Evolutionary conservation across 352 stramenopile species (phyloP), one percentile per base, ranked within the genome.

Genomic region (Phytopythium ostracodes): DNA sequence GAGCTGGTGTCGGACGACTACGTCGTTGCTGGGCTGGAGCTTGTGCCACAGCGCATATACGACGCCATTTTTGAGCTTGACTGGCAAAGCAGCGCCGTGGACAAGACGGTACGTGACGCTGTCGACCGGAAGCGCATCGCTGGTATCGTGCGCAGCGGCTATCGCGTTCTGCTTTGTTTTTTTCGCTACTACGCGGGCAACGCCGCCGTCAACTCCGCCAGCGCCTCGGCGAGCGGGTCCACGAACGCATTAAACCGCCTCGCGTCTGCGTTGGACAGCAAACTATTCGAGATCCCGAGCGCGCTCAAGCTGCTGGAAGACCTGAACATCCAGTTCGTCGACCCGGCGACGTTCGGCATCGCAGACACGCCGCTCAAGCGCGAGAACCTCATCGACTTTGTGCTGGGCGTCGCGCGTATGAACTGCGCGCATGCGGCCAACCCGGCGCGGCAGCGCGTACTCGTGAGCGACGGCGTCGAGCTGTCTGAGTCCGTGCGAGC

Each of bases 101-200:
- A 87, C 2, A 82, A 76, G 38, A 61, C 75, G 27, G 78, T 91
- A 6, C 77, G 72, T 17, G 82, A 91, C 38, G 82, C 76, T 33
- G 82, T 89, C 7, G 82, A 91, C 67, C 73, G 79, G 22, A 77
- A 79, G 31, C 78, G 82, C 29, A 89, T 89, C 50, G 66, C 73
- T 22, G 27, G 35, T 18, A 70, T 77, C 14, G 43, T 91, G 9
- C 65, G 70, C 35, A 67, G 36, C n/a, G 67, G 63, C 46, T 88
- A 88, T 56, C 82, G 82, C 29, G 75, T 88, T 29, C 31, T 91
- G 42, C 63, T 89, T 18, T 78, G 79, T 64, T 87, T 85, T 64
- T 89, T 88, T 67, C 78, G 79, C 18, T 76, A 74, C 47, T 84
- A 84, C 56, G 75, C 78, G 15, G 81, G 66, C 22, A 71, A 71